Evolutionary conservation across 2,329 filamentous ascomycete genomes (phyloP).

Genomic region (Cryphonectria parasitica): DNA sequence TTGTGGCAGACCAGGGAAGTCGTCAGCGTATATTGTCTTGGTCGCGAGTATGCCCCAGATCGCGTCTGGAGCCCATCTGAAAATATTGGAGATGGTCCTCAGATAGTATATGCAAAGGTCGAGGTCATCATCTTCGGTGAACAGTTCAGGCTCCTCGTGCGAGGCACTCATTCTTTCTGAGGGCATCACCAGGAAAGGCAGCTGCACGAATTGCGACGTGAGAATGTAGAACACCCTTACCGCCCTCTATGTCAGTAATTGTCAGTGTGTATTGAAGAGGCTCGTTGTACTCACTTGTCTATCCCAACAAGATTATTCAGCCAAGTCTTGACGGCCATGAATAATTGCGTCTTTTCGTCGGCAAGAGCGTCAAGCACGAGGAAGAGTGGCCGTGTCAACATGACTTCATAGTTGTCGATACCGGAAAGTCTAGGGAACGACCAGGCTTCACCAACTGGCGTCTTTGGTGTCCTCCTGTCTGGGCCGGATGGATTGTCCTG

Average conservation of each 20-base stretch:
- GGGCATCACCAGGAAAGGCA: constrained; percentile 54
- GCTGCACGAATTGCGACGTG: constrained; percentile 58
- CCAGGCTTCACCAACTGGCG: constrained; percentile 42
- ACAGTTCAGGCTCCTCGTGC: constrained; percentile 38
- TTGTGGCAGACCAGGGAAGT: constrained; percentile 46
- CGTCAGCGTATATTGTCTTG: constrained; percentile 56
- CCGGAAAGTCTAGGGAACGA: constrained; percentile 53
- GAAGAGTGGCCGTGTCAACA: constrained; percentile 81
- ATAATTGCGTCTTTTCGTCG: constrained; percentile 73
- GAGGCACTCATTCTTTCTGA: constrained; percentile 33
- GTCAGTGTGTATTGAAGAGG: neutral
- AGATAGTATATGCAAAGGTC: constrained; percentile 80
- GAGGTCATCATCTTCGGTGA: constrained; percentile 67
- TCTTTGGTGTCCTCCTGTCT: constrained; percentile 56
- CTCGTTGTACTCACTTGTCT: constrained; percentile 56
- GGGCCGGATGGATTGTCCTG: constrained; percentile 56
- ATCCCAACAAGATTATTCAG: constrained; percentile 68
- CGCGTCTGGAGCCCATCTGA: constrained; percentile 69
- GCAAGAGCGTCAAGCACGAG: constrained; percentile 78
- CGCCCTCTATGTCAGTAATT: constrained; percentile 31
- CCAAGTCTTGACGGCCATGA: constrained; percentile 80
- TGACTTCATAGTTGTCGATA: constrained; percentile 67
- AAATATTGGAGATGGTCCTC: constrained; percentile 71
- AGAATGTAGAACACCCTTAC: constrained; percentile 64
- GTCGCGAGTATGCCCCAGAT: constrained; percentile 73